Conservation (phyloP, 129 eudicot species). For the Chrysanthemum makinoi region DNA sequence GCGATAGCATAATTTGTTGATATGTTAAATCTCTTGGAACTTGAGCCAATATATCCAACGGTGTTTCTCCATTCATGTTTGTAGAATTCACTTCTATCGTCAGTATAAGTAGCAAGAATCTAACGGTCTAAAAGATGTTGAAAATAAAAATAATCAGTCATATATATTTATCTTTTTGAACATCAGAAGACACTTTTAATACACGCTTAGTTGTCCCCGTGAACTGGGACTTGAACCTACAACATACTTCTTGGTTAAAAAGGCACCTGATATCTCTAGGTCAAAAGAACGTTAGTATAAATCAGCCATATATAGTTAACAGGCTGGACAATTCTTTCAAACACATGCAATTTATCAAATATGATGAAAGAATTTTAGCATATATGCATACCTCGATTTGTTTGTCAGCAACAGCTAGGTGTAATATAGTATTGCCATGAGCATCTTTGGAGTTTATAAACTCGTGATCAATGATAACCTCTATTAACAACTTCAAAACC, state of each 20-base stretch:
- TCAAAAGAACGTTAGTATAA: too few species aligned
- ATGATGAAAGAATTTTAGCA: too few species aligned
- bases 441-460: slow-evolving; percentile 36
- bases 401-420: slow-evolving; percentile 42
- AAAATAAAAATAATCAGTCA: neutral
- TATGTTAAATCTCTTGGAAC: slow-evolving; percentile 29
- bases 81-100: slow-evolving; percentile 33
- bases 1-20: slow-evolving; percentile 24
- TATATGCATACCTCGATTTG: slow-evolving; percentile 36
- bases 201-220: too few species aligned
- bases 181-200: too few species aligned
- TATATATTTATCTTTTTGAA: neutral
- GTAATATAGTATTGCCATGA: slow-evolving; percentile 43
- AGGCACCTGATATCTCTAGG: too few species aligned
- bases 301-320: too few species aligned
- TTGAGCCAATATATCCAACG: slow-evolving; percentile 26
- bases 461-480: slow-evolving; percentile 28
- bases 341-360: too few species aligned
- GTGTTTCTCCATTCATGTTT: slow-evolving; percentile 30
- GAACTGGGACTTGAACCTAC: too few species aligned
- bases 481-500: slow-evolving; percentile 38
- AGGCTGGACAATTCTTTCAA: too few species aligned
- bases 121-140: slow-evolving; percentile 28
- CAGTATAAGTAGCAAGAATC: slow-evolving; percentile 28
- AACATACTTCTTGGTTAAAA: too few species aligned